Evolutionary conservation across 208 protist species (phyloP).

Genomic region (Leptomonas pyrrhocoris): DNA sequence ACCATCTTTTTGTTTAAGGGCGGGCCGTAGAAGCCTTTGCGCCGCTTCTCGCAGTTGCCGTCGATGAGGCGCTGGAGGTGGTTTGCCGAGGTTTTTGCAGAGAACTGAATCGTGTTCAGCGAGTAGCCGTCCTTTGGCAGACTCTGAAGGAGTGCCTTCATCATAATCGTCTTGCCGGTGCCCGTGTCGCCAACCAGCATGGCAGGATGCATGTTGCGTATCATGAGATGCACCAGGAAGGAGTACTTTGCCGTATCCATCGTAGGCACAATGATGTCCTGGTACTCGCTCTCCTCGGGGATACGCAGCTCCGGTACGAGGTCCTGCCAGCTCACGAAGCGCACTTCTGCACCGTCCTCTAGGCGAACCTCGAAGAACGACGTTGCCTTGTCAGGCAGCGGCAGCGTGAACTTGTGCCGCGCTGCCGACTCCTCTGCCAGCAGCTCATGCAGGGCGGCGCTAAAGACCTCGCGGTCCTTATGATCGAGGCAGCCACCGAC

Average conservation of each 20-base stretch:
- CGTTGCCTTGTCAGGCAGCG: slow-evolving; percentile 68
- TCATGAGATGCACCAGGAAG: slow-evolving; percentile 88
- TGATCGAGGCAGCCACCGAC: slow-evolving; percentile 91
- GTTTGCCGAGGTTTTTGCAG: slow-evolving; percentile 92
- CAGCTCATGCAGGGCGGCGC: slow-evolving; percentile 72
- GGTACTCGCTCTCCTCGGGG: slow-evolving; percentile 85
- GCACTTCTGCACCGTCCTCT: slow-evolving; percentile 70
- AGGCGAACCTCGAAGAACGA: slow-evolving; percentile 89
- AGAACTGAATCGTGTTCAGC: slow-evolving; percentile 95
- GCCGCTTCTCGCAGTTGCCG: slow-evolving; percentile 92
- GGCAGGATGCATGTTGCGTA: slow-evolving; percentile 76
- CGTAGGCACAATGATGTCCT: slow-evolving; percentile 96
- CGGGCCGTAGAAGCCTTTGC: slow-evolving; percentile 95
- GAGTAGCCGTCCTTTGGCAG: slow-evolving; percentile 84
- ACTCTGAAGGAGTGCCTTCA: slow-evolving; percentile 87
- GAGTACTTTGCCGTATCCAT: slow-evolving; percentile 93
- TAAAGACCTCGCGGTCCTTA: slow-evolving; percentile 82
- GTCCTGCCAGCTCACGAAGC: slow-evolving; percentile 84
- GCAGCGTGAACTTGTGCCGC: slow-evolving; percentile 60
- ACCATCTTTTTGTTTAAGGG: slow-evolving; percentile 94
- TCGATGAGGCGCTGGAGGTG: slow-evolving; percentile 95
- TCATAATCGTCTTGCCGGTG: slow-evolving; percentile 96
- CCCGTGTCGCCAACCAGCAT: slow-evolving; percentile 95
- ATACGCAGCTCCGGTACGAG: slow-evolving; percentile 85
- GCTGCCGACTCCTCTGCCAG: slow-evolving; percentile 29